These are phyloP conservation scores for Lactifluus echinatus DNA, from an alignment of 768 basidiomycete genomes.

Conservation along the genomic window DNA sequence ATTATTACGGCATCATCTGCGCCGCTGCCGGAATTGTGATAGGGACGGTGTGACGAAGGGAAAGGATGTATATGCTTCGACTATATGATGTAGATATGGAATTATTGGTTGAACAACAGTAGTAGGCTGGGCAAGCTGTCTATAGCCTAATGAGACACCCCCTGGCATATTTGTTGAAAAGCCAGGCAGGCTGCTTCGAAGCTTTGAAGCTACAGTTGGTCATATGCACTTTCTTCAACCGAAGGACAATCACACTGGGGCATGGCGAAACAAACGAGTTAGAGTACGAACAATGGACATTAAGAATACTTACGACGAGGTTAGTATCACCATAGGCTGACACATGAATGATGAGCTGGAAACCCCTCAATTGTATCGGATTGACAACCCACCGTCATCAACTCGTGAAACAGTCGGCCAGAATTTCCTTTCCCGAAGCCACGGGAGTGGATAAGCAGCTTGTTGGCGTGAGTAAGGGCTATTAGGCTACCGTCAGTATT, in stretches of 20 bases:
- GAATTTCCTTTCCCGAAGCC: constrained; percentile 84
- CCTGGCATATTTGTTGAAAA: constrained; percentile 19
- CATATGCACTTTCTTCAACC: constrained; percentile 64
- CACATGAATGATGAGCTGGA: background rate
- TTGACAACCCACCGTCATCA: constrained; percentile 71
- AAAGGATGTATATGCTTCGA: background rate
- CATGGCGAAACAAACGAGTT: constrained; percentile 8
- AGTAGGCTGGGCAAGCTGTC: constrained; percentile 26
- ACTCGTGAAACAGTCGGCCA: constrained; percentile 92
- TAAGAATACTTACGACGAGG: constrained; percentile 54
- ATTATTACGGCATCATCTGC: background rate
- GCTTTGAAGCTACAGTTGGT: constrained; percentile 22
- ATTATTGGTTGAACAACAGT: constrained; percentile 58
- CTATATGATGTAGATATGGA: constrained; percentile 27
- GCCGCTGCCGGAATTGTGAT: background rate
- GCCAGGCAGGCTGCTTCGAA: background rate
- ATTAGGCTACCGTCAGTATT: constrained; percentile 9
- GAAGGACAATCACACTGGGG: constrained; percentile 76
- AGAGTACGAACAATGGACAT: background rate
- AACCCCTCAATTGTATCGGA: background rate
- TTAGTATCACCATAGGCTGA: constrained; percentile 90
- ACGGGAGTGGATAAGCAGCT: constrained; percentile 85
- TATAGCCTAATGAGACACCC: constrained; percentile 45
- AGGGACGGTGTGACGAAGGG: background rate
- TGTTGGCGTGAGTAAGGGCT: constrained; percentile 86